Evolutionary conservation across 108 stramenopile genomes (phyloP).

Genomic region (Nitzschia inconspicua): DNA sequence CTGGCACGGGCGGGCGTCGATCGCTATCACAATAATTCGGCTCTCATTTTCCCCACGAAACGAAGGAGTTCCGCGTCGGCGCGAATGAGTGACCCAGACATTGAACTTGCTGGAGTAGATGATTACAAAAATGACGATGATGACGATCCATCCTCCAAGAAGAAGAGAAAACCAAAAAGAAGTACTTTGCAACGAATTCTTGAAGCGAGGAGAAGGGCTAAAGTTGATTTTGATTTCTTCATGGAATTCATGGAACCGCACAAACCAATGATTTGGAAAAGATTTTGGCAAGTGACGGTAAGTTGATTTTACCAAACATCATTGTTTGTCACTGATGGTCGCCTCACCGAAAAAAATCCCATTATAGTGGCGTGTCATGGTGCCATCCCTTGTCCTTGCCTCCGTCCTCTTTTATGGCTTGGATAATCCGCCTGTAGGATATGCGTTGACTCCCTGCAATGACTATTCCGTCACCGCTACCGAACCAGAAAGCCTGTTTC

Average conservation of each 20-base stretch:
- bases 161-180: background rate
- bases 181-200: background rate
- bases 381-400: conserved; percentile 14
- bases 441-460: background rate
- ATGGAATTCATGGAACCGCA: conserved; percentile 14
- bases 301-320: too few species aligned
- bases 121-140: background rate
- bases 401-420: conserved; percentile 17
- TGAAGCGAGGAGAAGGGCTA: conserved; percentile 1
- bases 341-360: background rate
- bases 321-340: too few species aligned
- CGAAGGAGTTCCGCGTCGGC: background rate
- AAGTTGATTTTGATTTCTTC: conserved; percentile 14
- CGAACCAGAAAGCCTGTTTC: background rate
- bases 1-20: too few species aligned
- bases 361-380: conserved; percentile 4
- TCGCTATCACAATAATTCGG: background rate
- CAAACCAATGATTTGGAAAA: background rate
- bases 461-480: background rate
- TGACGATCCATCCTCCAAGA: background rate
- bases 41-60: background rate
- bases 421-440: conserved; percentile 24
- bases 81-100: background rate
- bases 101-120: background rate
- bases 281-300: too few species aligned